Percentiles rank a stretch among this genome's conserved stretches.
phyloP scores from a whole-genome alignment of 176 grass and related monocot genomes.

The Oryza glumipatula region DNA sequence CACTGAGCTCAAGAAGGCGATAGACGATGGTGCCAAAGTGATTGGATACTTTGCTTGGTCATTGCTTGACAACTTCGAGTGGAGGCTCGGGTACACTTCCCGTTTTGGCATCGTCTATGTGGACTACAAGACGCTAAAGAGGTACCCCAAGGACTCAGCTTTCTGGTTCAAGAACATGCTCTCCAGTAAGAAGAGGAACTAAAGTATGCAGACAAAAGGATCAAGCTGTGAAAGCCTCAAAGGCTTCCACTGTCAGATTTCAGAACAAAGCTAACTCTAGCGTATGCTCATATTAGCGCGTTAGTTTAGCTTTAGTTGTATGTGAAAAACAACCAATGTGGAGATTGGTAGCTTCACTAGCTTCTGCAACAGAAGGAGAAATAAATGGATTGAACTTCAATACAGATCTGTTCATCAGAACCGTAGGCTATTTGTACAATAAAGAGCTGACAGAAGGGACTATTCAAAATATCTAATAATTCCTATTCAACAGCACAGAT shows the following conservation, averaged over 20 bases:
- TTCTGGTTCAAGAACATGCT: conserved; percentile 89
- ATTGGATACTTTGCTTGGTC: conserved; percentile 95
- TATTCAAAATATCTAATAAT: too few relatives aligned
- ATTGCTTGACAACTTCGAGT: conserved; percentile 95
- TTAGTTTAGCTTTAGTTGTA: not conserved
- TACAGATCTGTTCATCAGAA: too few relatives aligned
- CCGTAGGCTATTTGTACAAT: too few relatives aligned
- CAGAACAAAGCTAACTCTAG: conserved; percentile 1
- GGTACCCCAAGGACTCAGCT: conserved; percentile 88
- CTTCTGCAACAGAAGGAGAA: too few relatives aligned
- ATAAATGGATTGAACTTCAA: too few relatives aligned
- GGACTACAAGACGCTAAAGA: conserved; percentile 60
- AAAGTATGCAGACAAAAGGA: conserved; percentile 8
- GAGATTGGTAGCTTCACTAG: too few relatives aligned
- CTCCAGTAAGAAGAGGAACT: conserved; percentile 45
- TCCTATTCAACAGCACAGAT: too few relatives aligned
- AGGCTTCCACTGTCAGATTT: not conserved
- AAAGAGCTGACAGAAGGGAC: too few relatives aligned
- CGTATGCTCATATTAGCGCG: not conserved
- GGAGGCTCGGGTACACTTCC: conserved; percentile 86
- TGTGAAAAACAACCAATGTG: too few relatives aligned
- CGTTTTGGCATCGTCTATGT: conserved; percentile 85
- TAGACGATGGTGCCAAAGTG: conserved; percentile 72
- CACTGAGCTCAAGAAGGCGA: conserved; percentile 78
- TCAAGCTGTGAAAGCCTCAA: not conserved